Percentiles rank a stretch among this genome's conserved stretches.
These are phyloP conservation scores for Clavispora fructus DNA, from an alignment of 805 yeast genomes.

Conservation along the genomic window DNA sequence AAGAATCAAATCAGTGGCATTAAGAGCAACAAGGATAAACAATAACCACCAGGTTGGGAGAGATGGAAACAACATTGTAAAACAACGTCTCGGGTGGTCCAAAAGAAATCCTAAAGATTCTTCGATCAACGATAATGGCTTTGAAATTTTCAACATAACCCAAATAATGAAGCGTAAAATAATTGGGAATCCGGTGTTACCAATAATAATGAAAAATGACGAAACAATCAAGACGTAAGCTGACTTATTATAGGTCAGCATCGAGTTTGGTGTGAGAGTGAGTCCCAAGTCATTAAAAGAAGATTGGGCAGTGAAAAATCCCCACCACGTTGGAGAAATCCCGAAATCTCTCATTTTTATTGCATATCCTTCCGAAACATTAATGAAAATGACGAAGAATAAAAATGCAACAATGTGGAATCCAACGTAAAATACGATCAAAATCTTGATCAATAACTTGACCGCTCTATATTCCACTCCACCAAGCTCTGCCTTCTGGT, in stretches of 20 bases:
- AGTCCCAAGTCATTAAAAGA: constrained; percentile 83
- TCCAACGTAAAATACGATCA: constrained; percentile 68
- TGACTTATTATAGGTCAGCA: constrained; percentile 60
- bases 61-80: constrained; percentile 85
- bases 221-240: constrained; percentile 60
- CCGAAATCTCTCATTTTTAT: constrained; percentile 48
- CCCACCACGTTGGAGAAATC: constrained; percentile 87
- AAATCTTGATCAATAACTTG: constrained; percentile 63
- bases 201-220: constrained; percentile 74
- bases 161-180: constrained; percentile 77
- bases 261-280: constrained; percentile 76
- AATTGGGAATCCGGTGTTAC: constrained; percentile 94
- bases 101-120: constrained; percentile 83
- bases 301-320: constrained; percentile 73
- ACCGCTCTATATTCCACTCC: constrained; percentile 95
- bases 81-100: constrained; percentile 97
- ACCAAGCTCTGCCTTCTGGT: constrained; percentile 90
- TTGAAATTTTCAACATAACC: constrained; percentile 64
- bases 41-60: constrained; percentile 95
- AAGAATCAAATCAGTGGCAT: constrained; percentile 71
- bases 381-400: constrained; percentile 56
- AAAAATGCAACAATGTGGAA: constrained; percentile 56
- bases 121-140: constrained; percentile 53
- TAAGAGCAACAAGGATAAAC: constrained; percentile 64
- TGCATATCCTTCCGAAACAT: constrained; percentile 35